These are phyloP conservation scores for Fusarium falciforme DNA, from an alignment of 2,329 filamentous ascomycete species.

Conservation along the genomic window DNA sequence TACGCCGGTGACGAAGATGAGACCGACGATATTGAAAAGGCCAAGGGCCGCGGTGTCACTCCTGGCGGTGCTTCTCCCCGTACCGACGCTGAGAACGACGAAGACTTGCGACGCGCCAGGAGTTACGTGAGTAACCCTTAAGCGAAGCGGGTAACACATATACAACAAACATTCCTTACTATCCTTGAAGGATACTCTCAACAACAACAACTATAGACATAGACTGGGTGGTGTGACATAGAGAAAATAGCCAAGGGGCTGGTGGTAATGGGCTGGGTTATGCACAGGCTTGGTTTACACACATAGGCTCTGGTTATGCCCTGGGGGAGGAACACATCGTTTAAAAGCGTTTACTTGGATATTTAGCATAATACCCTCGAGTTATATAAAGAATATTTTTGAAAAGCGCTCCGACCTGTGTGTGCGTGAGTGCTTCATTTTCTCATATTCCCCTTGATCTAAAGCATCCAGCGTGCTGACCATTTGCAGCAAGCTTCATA, in stretches of 20 bases:
- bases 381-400: slow-evolving; percentile 20
- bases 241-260: not conserved
- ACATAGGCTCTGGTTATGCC: slow-evolving; percentile 15
- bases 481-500: slow-evolving; percentile 17
- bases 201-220: slow-evolving; percentile 2
- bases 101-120: slow-evolving; percentile 56
- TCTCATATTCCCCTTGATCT: slow-evolving; percentile 12
- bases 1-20: slow-evolving; percentile 68
- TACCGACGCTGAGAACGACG: slow-evolving; percentile 48
- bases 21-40: slow-evolving; percentile 54
- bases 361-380: slow-evolving; percentile 41
- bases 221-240: not conserved
- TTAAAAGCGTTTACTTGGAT: slow-evolving; percentile 25
- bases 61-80: slow-evolving; percentile 40
- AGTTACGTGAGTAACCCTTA: slow-evolving; percentile 62
- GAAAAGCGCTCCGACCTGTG: slow-evolving; percentile 2
- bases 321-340: not conserved
- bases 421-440: slow-evolving; percentile 14
- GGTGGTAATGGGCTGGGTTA: slow-evolving; percentile 15
- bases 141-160: not conserved
- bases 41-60: slow-evolving; percentile 37
- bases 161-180: not conserved
- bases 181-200: not conserved
- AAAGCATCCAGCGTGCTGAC: slow-evolving; percentile 17
- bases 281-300: slow-evolving; percentile 11